Evolutionary conservation across 805 yeast species (phyloP).

Genomic region (Kluyveromyces nonfermentans): DNA sequence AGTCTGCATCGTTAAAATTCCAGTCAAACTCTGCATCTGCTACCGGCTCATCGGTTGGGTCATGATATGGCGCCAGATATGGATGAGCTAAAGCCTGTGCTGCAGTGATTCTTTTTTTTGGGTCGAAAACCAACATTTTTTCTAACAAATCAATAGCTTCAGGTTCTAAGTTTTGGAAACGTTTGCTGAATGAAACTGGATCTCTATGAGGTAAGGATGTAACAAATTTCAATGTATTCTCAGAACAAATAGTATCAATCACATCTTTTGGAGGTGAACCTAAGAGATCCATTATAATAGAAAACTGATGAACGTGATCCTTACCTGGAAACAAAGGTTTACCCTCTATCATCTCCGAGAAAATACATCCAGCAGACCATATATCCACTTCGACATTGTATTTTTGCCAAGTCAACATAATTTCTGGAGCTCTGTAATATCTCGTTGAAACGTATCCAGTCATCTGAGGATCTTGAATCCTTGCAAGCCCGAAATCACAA

Average conservation of each 20-base stretch:
- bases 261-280: conserved; percentile 97
- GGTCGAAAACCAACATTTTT: conserved; percentile 90
- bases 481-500: conserved; percentile 90
- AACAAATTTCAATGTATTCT: conserved; percentile 88
- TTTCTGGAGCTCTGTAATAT: conserved; percentile 96
- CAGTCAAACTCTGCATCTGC: conserved; percentile 92
- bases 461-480: conserved; percentile 98
- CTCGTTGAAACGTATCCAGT: conserved; percentile 95
- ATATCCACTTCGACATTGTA: conserved; percentile 95
- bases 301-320: conserved; percentile 96
- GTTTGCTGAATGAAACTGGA: conserved; percentile 77
- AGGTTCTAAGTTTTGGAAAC: conserved; percentile 71
- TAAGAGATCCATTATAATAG: conserved; percentile 88
- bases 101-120: conserved; percentile 88
- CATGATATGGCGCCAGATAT: conserved; percentile 91
- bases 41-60: conserved; percentile 93
- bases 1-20: conserved; percentile 96
- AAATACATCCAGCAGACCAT: conserved; percentile 97
- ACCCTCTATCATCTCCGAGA: conserved; percentile 96
- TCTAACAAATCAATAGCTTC: conserved; percentile 83
- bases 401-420: conserved; percentile 97
- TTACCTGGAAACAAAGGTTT: conserved; percentile 96
- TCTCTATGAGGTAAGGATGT: conserved; percentile 88
- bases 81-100: conserved; percentile 85
- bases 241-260: conserved; percentile 90